Evolutionary conservation across 1,284 basidiomycete species (phyloP), one percentile per base, ranked within the genome.

Genomic region (Inonotus hispidus): DNA sequence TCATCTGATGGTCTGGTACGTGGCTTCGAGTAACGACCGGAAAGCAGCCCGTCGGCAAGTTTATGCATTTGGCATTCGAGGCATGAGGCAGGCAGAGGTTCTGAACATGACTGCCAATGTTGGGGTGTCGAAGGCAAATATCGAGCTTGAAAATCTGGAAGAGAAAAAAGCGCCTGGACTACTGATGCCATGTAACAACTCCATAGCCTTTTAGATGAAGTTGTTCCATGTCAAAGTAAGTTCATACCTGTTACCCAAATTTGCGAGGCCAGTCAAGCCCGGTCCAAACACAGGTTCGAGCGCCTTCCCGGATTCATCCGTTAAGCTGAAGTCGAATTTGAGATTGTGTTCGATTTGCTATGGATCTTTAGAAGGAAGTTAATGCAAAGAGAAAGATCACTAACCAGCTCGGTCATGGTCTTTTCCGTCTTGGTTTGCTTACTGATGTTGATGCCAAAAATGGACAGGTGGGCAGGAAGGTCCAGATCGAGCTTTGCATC

Each of bases 151-250:
- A 98, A 98, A 0, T 83, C 70, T 0, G 88, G 81, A 2, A 98
- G 79, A 0, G 93, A 80, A 75, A 98, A 98, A 0, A 98, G 69
- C 0, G 85, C 83, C 76, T 99, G 96, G 0, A 98, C 74, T 19
- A 95, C 89, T 0, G 95, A 98, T 0, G 95, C 93, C 86, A 99
- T 93, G 77, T 99, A 99, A 73, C 97, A 99, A 73, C 94, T 94
- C 60, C 38, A 57, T 37, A 19, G 23, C 13, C 8, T 3, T 56
- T 21, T 16, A 16, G 6, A 47, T 43, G 23, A 32, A 52, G 21
- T 19, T 35, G 19, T 41, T 2, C 58, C 21, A 53, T n/a, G 11
- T 13, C 38, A n/a, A 46, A 3, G 10, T 35, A 2, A 4, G 11
- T 2, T 59, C 76, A 37, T 60, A 86, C 90, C 89, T 93, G 75